These are phyloP conservation scores for Ascochyta koolunga DNA, from an alignment of 2,329 filamentous ascomycete species.

Conservation along the genomic window DNA sequence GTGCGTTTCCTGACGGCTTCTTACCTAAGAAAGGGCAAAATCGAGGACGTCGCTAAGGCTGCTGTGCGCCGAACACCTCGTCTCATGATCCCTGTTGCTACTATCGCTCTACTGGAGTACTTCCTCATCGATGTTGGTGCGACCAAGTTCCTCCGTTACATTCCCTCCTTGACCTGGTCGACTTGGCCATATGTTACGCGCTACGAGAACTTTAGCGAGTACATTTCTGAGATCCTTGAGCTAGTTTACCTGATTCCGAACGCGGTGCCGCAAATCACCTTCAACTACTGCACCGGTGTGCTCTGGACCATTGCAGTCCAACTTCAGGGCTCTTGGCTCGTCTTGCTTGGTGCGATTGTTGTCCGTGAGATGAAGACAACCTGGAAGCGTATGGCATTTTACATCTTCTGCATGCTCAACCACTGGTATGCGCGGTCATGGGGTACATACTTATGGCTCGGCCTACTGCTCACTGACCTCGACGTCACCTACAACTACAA, in stretches of 20 bases:
- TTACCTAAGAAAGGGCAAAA: slow-evolving; percentile 52
- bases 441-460: slow-evolving; percentile 55
- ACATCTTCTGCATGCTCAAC: slow-evolving; percentile 51
- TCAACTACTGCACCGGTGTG: slow-evolving; percentile 58
- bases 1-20: slow-evolving; percentile 53
- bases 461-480: slow-evolving; percentile 53
- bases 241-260: slow-evolving; percentile 57
- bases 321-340: slow-evolving; percentile 55
- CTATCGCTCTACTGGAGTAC: slow-evolving; percentile 54
- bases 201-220: slow-evolving; percentile 51
- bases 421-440: slow-evolving; percentile 57
- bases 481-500: slow-evolving; percentile 56
- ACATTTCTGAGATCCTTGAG: slow-evolving; percentile 54
- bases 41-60: slow-evolving; percentile 53
- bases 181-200: slow-evolving; percentile 55
- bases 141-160: slow-evolving; percentile 52
- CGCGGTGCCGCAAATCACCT: slow-evolving; percentile 55
- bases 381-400: slow-evolving; percentile 56
- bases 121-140: slow-evolving; percentile 55
- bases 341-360: slow-evolving; percentile 51
- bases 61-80: slow-evolving; percentile 53
- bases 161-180: slow-evolving; percentile 56
- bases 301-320: slow-evolving; percentile 59
- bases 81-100: slow-evolving; percentile 54
- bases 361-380: slow-evolving; percentile 54